Evolutionary conservation across 306 rosid species (phyloP), one percentile per base, ranked within the genome.

Genomic region (Abrus precatorius): DNA sequence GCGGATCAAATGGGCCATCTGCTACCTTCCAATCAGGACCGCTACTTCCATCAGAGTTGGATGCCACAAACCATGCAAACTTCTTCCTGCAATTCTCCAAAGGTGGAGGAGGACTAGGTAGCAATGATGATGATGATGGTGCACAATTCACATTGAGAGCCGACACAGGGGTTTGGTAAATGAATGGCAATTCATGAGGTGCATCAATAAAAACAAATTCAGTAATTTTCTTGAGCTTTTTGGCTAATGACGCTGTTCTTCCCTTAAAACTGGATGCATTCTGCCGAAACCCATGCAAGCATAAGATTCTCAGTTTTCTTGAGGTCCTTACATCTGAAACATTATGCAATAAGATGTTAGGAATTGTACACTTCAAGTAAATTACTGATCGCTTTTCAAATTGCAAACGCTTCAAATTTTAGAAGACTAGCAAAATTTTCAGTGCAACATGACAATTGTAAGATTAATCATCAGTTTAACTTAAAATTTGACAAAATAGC

Each of bases 241-340:
- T 95, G 41, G 96, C 87, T 69, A 93, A 73, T 13, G 99, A 93
- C 82, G 97, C 86, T 7, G 98, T 90, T 87, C 98, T 87, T 79
- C 99, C 97, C 78, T 88, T 93, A 81, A 95, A 95, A 73, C 96
- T 78, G 3, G 97, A 91, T 13, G 94, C 98, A 82, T 95, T 90
- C 88, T 95, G 98, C 38, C 97, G 90, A 86, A 95, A 93, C 76
- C 99, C 99, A 4, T 93, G 99, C 84, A 95, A 86, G 87, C 99
- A 95, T 74, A 95, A 77, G 85, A 91, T 89, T 84, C 89, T 93
- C 48, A 95, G 81, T 76, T 88, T 93, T 72, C 89, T 89, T 59
- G 91, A 79, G 79, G 87, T n/a, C 78, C 80, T 65, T 55, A 45
- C 76, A 75, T 85, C 98, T 95, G 92, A 69, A 54, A 82, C 84